Evolutionary conservation across 371 early-diverging fungal species (phyloP).

Genomic region (Mortierella sp.): DNA sequence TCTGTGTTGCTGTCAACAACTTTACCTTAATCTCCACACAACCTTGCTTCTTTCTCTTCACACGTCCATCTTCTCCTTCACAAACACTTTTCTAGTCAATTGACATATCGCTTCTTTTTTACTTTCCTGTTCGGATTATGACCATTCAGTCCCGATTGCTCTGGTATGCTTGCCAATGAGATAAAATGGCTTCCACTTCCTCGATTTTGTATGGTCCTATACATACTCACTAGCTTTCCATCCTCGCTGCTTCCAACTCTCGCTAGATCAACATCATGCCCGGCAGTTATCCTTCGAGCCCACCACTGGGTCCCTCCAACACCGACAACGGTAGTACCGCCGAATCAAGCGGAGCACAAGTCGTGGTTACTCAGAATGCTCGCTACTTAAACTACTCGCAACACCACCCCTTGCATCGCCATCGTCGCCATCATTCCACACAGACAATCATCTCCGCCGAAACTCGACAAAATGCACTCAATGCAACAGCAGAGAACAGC

Average conservation of each 20-base stretch:
- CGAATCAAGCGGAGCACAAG: neutral
- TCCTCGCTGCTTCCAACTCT: neutral
- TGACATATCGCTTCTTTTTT: neutral
- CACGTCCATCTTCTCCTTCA: neutral
- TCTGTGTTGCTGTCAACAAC: neutral
- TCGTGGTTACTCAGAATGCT: neutral
- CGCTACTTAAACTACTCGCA: neutral
- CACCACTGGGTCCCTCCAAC: slow-evolving; percentile 16
- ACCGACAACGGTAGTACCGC: neutral
- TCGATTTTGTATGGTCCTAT: no score
- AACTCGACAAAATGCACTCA: neutral
- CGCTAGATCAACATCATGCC: slow-evolving; percentile 22
- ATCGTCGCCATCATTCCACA: slow-evolving; percentile 8
- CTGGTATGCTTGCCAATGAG: neutral
- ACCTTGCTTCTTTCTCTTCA: neutral
- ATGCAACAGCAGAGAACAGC: neutral
- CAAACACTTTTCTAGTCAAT: neutral
- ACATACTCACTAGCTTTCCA: neutral
- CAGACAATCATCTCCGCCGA: slow-evolving; percentile 1
- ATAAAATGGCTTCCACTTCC: no score
- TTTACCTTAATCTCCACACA: neutral
- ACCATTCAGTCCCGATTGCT: neutral
- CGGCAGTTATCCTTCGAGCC: slow-evolving; percentile 33
- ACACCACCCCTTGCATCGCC: neutral
- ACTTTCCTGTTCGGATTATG: neutral